Evolutionary conservation across 257 asterid species (phyloP).

Genomic region (Verbascum thapsus): DNA sequence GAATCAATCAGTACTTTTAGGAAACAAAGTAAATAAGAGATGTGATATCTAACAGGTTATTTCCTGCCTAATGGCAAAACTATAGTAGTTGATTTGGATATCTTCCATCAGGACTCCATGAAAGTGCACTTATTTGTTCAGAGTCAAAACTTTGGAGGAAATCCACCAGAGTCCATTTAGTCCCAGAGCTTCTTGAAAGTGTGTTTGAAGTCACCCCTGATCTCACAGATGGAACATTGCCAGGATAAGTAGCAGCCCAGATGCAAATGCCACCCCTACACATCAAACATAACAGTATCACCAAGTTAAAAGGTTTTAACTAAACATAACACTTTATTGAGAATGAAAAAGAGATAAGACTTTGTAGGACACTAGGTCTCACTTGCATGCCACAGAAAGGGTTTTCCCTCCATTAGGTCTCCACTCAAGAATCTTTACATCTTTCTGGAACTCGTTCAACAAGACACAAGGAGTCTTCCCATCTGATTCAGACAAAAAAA

Average conservation of each 20-base stretch:
- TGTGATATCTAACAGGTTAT: conserved; percentile 12
- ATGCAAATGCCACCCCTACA: conserved; percentile 92
- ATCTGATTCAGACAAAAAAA: conserved; percentile 45
- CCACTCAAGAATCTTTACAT: conserved; percentile 83
- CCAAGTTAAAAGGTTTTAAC: conserved; percentile 25
- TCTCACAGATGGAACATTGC: conserved; percentile 80
- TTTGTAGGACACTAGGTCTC: conserved; percentile 46
- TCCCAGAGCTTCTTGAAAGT: conserved; percentile 74
- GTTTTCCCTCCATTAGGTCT: conserved; percentile 93
- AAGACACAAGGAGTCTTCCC: conserved; percentile 67
- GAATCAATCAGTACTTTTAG: conserved; percentile 11
- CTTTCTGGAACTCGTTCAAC: conserved; percentile 68
- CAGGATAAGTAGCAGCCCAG: conserved; percentile 94
- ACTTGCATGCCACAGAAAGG: conserved; percentile 95
- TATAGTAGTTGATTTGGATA: conserved; percentile 52
- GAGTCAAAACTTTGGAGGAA: conserved; percentile 72
- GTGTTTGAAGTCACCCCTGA: conserved; percentile 66
- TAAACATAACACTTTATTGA: not conserved
- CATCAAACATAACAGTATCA: conserved; percentile 31
- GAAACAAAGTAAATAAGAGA: conserved; percentile 3
- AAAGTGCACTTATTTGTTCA: conserved; percentile 79
- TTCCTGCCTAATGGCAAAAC: conserved; percentile 1
- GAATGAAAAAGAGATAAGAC: conserved; percentile 21
- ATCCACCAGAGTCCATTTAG: conserved; percentile 87
- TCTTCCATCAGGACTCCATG: conserved; percentile 99